phyloP scores from a whole-genome alignment of 106 monocot genomes.

The Chionographis japonica region DNA sequence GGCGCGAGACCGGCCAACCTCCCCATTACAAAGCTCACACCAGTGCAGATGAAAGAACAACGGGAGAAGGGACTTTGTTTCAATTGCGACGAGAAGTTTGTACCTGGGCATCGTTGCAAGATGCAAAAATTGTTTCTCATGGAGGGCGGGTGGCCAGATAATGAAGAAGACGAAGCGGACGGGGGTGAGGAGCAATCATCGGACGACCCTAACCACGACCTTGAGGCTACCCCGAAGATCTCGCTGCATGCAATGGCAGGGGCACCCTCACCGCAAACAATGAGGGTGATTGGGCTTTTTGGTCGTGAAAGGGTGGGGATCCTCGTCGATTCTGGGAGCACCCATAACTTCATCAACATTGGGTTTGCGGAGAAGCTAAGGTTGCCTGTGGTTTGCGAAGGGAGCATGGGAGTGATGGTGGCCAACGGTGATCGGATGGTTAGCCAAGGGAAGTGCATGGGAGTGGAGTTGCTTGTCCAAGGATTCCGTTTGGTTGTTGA shows the following conservation, averaged over 20 bases:
- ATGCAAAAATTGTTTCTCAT: neutral
- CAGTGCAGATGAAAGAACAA: neutral
- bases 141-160: neutral
- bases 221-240: neutral
- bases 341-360: neutral
- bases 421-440: neutral
- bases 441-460: neutral
- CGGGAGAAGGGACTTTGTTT: neutral
- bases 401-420: neutral
- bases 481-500: neutral
- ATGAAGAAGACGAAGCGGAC: neutral
- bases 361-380: neutral
- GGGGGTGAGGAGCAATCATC: neutral
- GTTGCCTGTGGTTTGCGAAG: neutral
- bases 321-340: neutral
- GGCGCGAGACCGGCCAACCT: neutral
- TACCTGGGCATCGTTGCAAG: neutral
- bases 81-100: neutral
- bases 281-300: neutral
- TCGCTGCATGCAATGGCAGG: neutral
- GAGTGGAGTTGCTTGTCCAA: neutral
- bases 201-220: neutral
- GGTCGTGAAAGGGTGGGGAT: too few species aligned
- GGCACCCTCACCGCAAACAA: neutral
- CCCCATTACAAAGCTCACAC: neutral